phyloP scores from a whole-genome alignment of 257 asterid species.

The Paraleonurus japonicus region DNA sequence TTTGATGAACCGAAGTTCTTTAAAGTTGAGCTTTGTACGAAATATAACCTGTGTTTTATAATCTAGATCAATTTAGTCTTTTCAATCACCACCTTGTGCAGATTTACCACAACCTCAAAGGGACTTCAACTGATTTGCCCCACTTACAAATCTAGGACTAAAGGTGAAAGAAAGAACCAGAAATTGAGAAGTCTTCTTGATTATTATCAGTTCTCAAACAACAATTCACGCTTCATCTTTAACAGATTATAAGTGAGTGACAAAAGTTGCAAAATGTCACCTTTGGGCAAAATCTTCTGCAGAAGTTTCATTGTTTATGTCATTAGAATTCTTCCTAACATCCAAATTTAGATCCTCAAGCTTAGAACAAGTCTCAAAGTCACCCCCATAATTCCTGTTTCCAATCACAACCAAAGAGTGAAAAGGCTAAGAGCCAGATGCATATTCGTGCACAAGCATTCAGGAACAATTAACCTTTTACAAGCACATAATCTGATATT shows the following conservation, averaged over 20 bases:
- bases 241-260: constrained; percentile 6
- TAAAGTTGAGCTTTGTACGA: constrained; percentile 10
- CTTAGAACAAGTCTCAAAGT: constrained; percentile 82
- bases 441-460: constrained; percentile 5
- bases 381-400: constrained; percentile 61
- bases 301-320: constrained; percentile 39
- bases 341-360: constrained; percentile 84
- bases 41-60: constrained; percentile 9
- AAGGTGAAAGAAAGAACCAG: constrained; percentile 1
- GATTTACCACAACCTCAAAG: background rate
- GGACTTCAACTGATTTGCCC: constrained; percentile 1
- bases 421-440: constrained; percentile 21
- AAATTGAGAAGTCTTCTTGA: background rate
- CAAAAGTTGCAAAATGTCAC: constrained; percentile 42
- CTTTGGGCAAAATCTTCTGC: constrained; percentile 50
- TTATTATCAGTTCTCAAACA: constrained; percentile 1
- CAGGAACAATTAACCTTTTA: background rate
- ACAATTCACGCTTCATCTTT: constrained; percentile 2
- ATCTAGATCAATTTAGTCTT: background rate
- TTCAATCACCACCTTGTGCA: constrained; percentile 5
- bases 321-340: constrained; percentile 54
- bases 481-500: constrained; percentile 6
- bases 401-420: constrained; percentile 35
- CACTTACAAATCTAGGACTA: constrained; percentile 7
- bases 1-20: background rate